These are phyloP conservation scores for Apodospora peruviana DNA, from an alignment of 495 filamentous ascomycete species.

Conservation along the genomic window DNA sequence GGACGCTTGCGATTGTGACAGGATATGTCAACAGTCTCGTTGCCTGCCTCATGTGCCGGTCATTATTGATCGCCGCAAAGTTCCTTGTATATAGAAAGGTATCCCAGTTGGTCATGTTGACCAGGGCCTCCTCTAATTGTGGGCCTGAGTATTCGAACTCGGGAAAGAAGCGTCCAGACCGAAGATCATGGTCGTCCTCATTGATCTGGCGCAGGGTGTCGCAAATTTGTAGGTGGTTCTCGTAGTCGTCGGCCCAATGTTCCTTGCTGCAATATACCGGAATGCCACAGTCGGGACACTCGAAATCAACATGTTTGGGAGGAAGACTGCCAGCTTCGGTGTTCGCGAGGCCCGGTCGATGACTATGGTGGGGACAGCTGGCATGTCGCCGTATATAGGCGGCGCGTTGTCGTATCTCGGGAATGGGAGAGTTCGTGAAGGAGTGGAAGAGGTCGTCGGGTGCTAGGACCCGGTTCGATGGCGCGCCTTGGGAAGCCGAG, in stretches of 20 bases:
- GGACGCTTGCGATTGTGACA: conserved; percentile 78
- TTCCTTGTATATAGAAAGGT: conserved; percentile 87
- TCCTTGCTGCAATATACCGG: conserved; percentile 88
- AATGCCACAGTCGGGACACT: conserved; percentile 94
- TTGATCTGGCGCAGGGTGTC: conserved; percentile 88
- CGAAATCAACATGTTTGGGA: conserved; percentile 78
- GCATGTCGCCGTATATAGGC: conserved; percentile 86
- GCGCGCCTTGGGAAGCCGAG: neutral
- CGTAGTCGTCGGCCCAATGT: conserved; percentile 94
- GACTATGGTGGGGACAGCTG: conserved; percentile 82
- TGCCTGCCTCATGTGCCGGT: conserved; percentile 80
- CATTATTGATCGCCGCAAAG: conserved; percentile 82
- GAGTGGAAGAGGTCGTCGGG: conserved; percentile 88
- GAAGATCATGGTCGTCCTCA: conserved; percentile 95
- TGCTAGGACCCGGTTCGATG: conserved; percentile 46
- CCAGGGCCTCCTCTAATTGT: conserved; percentile 83
- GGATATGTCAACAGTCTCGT: conserved; percentile 93
- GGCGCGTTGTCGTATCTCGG: conserved; percentile 77
- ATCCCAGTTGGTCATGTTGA: conserved; percentile 99
- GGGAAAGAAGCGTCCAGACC: conserved; percentile 82
- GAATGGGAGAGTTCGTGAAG: conserved; percentile 79
- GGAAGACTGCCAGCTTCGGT: conserved; percentile 43
- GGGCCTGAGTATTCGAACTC: conserved; percentile 87
- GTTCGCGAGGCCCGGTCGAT: conserved; percentile 52
- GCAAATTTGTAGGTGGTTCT: conserved; percentile 84